phyloP scores from a whole-genome alignment of 164 flowering plant genomes.

The Magnolia officinalis region DNA sequence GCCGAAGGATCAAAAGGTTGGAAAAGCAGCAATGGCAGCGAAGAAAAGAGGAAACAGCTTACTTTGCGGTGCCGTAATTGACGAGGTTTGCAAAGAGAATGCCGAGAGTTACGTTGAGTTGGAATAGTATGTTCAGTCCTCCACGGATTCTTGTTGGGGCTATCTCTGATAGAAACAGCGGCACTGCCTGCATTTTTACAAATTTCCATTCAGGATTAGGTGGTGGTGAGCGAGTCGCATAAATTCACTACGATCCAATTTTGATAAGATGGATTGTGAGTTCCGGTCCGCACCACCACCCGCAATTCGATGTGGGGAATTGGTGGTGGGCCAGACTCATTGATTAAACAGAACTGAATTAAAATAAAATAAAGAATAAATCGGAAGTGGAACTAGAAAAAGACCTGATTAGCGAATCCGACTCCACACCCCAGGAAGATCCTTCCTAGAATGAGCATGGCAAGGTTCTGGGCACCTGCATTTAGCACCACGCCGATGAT shows the following conservation, averaged over 20 bases:
- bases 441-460: conserved; percentile 88
- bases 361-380: not conserved
- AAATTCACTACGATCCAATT: too few species aligned
- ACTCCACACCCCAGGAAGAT: conserved; percentile 93
- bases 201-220: not conserved
- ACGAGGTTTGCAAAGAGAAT: conserved; percentile 89
- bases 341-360: not conserved
- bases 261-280: too few species aligned
- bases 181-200: conserved; percentile 64
- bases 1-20: not conserved
- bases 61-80: conserved; percentile 90
- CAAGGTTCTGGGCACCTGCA: conserved; percentile 68
- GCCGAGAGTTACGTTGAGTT: conserved; percentile 87
- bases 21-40: not conserved
- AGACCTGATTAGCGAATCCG: conserved; percentile 93
- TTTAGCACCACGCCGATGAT: conserved; percentile 59
- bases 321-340: too few species aligned
- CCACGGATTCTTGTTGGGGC: conserved; percentile 96
- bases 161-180: conserved; percentile 87
- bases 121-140: conserved; percentile 86
- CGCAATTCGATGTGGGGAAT: too few species aligned
- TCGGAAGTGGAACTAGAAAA: not conserved
- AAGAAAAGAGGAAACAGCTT: conserved; percentile 18
- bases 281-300: not conserved
- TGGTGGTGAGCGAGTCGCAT: not conserved